Evolutionary conservation across 306 rosid genomes (phyloP).

Genomic region (Gynostemma pentaphyllum): DNA sequence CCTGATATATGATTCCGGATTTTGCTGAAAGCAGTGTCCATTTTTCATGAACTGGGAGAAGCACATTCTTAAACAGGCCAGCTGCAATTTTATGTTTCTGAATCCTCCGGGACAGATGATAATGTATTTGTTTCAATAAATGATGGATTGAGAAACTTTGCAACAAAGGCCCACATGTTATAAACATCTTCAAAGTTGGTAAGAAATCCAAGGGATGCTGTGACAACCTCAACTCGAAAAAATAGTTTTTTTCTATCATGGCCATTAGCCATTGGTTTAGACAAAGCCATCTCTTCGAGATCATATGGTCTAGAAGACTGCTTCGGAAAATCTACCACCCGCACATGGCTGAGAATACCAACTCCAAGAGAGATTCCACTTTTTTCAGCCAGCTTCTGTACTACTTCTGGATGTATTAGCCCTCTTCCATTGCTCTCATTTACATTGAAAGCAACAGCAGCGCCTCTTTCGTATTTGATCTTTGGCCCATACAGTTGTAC

Average conservation of each 20-base stretch:
- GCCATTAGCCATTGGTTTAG: conserved; percentile 75
- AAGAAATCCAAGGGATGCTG: conserved; percentile 81
- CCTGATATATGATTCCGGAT: not conserved
- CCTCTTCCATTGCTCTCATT: conserved; percentile 45
- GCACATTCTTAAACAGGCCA: not conserved
- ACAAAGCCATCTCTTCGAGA: conserved; percentile 55
- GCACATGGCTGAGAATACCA: conserved; percentile 81
- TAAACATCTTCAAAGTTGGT: conserved; percentile 93
- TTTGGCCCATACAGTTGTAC: conserved; percentile 92
- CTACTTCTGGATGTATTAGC: conserved; percentile 74
- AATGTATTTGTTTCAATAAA: conserved; percentile 32
- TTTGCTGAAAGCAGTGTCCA: not conserved
- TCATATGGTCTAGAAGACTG: conserved; percentile 32
- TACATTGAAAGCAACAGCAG: conserved; percentile 83
- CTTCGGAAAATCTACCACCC: conserved; percentile 46
- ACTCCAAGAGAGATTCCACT: conserved; percentile 80
- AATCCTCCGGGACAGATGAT: conserved; percentile 27
- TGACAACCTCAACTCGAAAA: conserved; percentile 82
- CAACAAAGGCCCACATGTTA: conserved; percentile 90
- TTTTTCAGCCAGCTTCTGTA: conserved; percentile 80
- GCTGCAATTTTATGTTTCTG: conserved; percentile 28
- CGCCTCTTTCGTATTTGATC: conserved; percentile 94
- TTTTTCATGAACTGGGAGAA: not conserved
- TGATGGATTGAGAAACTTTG: conserved; percentile 73
- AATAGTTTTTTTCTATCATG: conserved; percentile 50